Evolutionary conservation across 2,329 filamentous ascomycete species (phyloP), one percentile per base, ranked within the genome.

Genomic region (Colletotrichum magnum): DNA sequence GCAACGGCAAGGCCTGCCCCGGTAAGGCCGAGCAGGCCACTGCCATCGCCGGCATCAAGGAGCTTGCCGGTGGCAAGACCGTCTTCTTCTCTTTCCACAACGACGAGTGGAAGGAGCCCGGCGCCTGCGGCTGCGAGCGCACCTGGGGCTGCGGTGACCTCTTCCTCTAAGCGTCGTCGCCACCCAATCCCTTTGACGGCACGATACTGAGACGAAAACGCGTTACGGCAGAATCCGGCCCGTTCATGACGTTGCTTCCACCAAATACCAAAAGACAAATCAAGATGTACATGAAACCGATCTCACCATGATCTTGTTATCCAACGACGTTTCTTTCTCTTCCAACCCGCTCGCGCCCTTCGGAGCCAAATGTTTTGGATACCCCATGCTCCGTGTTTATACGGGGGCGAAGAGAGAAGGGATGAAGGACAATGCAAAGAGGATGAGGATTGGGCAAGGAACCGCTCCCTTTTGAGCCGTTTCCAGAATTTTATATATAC

Each of bases 51-150:
- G 88, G 88, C 67, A 95, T 98, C 78, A 82, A 90, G 73, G 75
- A 88, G 75, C 82, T 83, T 71, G 87, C 89, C 68, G 94, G 94
- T 76, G 82, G 86, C 76, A 88, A 90, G 82, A 88, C 90, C 51
- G 90, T 94, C 80, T 91, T 97, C 85, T 97, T 98, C 89, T 93
- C 90, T 74, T 94, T 87, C 83, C 85, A 88, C 75, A 85, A 97
- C 76, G 95, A 98, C 80, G 72, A 81, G 74, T 98, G 95, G 95
- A 98, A 98, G 90, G 76, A 82, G 48, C 82, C 88, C 36, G 92
- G 92, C 74, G 79, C 82, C 41, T 93, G 90, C 81, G 82, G 83
- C 71, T 94, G 94, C 75, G 95, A 98, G 90, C 89, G 91, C 83
- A 86, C 87, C 86, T 98, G 94, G 89, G 94, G 94, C 72, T 90